These are phyloP conservation scores for Scenedesmus sp. DNA, from an alignment of 163 green algal genomes.

Conservation along the genomic window DNA sequence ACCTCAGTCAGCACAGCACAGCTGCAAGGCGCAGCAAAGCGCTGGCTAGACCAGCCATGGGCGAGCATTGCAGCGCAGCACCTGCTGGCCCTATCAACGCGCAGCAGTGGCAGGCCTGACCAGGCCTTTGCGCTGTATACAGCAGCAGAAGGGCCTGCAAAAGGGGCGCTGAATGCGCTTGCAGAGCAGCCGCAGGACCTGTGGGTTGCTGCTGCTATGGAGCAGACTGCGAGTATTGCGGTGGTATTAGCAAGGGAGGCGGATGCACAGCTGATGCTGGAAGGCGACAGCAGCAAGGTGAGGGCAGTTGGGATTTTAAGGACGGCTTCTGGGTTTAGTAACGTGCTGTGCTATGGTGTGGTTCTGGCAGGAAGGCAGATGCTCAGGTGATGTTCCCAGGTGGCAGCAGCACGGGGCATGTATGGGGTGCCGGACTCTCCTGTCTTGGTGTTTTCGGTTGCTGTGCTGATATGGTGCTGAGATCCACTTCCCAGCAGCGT, in stretches of 20 bases:
- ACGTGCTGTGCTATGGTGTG: too few relatives aligned
- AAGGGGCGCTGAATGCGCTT: neutral
- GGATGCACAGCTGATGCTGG: slow-evolving; percentile 30
- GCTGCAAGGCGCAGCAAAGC: neutral
- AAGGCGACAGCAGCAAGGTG: slow-evolving; percentile 24
- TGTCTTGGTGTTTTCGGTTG: too few relatives aligned
- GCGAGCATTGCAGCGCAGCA: slow-evolving; percentile 25
- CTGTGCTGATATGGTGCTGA: too few relatives aligned
- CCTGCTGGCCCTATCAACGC: neutral
- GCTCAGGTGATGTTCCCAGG: too few relatives aligned
- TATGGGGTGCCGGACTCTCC: too few relatives aligned
- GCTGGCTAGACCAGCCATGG: slow-evolving; percentile 31
- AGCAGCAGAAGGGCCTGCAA: slow-evolving; percentile 10
- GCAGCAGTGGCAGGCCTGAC: neutral
- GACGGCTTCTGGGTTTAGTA: too few relatives aligned
- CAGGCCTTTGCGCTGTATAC: slow-evolving; percentile 22
- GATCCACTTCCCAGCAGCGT: too few relatives aligned
- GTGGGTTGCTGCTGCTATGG: slow-evolving; percentile 20
- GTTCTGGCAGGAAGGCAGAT: too few relatives aligned
- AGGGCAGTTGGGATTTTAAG: too few relatives aligned
- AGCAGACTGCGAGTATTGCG: slow-evolving; percentile 41
- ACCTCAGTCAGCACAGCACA: neutral
- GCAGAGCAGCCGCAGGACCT: slow-evolving; percentile 3
- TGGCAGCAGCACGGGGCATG: too few relatives aligned
- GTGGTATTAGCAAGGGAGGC: slow-evolving; percentile 24